Percentiles rank a stretch among this genome's conserved stretches.
phyloP scores from a whole-genome alignment of 2,329 filamentous ascomycete genomes.

The Neospermospora avenae region DNA sequence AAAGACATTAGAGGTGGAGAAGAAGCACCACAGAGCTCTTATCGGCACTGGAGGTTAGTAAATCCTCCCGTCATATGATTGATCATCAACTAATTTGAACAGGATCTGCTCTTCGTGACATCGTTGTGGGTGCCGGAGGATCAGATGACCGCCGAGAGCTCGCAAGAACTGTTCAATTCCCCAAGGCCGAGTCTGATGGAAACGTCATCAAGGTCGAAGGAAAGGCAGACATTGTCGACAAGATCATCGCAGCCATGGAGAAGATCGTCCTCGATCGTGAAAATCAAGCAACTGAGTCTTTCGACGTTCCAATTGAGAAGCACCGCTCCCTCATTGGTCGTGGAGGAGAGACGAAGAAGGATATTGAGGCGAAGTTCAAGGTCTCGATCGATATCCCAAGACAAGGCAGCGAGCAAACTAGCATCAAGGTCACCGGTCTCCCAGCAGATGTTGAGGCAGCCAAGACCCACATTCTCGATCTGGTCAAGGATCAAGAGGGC shows the following conservation, averaged over 20 bases:
- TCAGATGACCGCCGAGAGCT: slow-evolving; percentile 81
- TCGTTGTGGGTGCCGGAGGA: slow-evolving; percentile 84
- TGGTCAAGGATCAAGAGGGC: slow-evolving; percentile 83
- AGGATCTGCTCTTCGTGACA: slow-evolving; percentile 82
- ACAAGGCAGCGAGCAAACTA: slow-evolving; percentile 78
- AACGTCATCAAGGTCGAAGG: slow-evolving; percentile 88
- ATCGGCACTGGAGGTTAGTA: slow-evolving; percentile 83
- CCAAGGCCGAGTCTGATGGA: slow-evolving; percentile 78
- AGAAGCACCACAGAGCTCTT: slow-evolving; percentile 85
- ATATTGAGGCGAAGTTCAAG: slow-evolving; percentile 80
- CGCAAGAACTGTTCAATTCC: slow-evolving; percentile 91
- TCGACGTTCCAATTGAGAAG: slow-evolving; percentile 86
- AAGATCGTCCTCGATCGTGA: slow-evolving; percentile 79
- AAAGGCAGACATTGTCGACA: slow-evolving; percentile 77
- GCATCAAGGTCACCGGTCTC: slow-evolving; percentile 80
- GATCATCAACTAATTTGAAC: slow-evolving; percentile 14
- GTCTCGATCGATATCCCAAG: slow-evolving; percentile 88
- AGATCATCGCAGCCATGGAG: slow-evolving; percentile 79
- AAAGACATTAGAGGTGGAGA: slow-evolving; percentile 83
- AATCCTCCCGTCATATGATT: background rate
- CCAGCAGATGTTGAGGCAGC: slow-evolving; percentile 78
- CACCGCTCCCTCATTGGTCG: slow-evolving; percentile 89
- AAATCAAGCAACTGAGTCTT: slow-evolving; percentile 71
- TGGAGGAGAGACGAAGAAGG: slow-evolving; percentile 80
- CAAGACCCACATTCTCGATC: slow-evolving; percentile 75